Conservation (phyloP, 371 early-diverging fungal species). For the Circinella umbellata region DNA sequence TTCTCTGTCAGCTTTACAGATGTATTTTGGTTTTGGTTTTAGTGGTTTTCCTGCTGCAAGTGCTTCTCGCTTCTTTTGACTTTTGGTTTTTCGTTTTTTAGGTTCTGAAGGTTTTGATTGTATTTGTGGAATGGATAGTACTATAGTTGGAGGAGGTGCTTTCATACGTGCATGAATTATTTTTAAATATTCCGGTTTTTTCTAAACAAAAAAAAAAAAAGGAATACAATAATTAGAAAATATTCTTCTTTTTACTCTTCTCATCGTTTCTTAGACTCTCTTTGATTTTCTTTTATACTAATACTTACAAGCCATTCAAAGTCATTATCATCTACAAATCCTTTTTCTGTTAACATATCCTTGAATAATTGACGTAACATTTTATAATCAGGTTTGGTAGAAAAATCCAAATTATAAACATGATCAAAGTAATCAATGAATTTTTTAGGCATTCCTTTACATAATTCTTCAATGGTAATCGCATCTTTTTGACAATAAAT, state of each 20-base stretch:
- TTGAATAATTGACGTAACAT: background rate
- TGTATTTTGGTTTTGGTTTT: background rate
- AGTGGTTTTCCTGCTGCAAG: background rate
- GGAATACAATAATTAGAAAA: too few relatives aligned
- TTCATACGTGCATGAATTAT: too few relatives aligned
- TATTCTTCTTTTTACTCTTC: too few relatives aligned
- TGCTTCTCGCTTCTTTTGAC: background rate
- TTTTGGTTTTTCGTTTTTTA: background rate
- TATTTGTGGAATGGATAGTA: background rate
- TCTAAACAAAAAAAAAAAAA: too few relatives aligned
- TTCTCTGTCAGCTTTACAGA: background rate
- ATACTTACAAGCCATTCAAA: background rate
- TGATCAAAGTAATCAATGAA: background rate
- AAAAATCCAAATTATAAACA: background rate
- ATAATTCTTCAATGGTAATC: conserved; percentile 78
- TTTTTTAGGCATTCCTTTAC: conserved; percentile 70
- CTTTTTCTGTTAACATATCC: background rate
- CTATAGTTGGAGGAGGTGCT: background rate
- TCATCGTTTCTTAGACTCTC: too few relatives aligned
- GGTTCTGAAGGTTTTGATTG: background rate
- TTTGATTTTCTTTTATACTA: too few relatives aligned
- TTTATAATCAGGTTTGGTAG: background rate
- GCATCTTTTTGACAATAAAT: conserved; percentile 87
- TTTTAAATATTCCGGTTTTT: too few relatives aligned
- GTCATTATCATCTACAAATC: background rate